Evolutionary conservation across 1,139 yeast species (phyloP).

Genomic region (Hemisphaericaspora lyxosophila): DNA sequence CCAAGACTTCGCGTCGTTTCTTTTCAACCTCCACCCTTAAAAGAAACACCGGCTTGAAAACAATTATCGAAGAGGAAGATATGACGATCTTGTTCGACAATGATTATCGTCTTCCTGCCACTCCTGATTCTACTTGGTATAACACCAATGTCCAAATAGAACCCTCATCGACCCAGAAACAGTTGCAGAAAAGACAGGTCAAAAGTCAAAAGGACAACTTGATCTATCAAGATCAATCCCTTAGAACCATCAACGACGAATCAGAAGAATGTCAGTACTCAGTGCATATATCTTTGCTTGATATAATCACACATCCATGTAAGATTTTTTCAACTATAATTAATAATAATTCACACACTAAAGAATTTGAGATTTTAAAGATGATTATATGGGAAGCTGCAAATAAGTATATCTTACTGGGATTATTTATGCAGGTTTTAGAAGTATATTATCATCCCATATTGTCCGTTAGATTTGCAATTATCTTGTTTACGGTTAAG

Average conservation of each 20-base stretch:
- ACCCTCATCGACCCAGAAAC: too few relatives aligned
- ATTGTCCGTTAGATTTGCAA: slow-evolving; percentile 10
- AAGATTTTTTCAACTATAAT: slow-evolving; percentile 11
- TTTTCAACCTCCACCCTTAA: slow-evolving; percentile 4
- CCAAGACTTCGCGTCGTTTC: slow-evolving; percentile 5
- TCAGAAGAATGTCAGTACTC: background rate
- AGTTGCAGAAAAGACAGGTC: slow-evolving; percentile 3
- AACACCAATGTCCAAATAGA: background rate
- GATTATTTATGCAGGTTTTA: slow-evolving; percentile 5
- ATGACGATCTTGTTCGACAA: background rate
- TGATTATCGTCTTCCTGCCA: background rate
- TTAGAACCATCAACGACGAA: background rate
- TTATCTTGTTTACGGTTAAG: slow-evolving; percentile 13
- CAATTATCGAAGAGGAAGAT: slow-evolving; percentile 15
- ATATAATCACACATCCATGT: slow-evolving; percentile 16
- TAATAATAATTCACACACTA: slow-evolving; percentile 8
- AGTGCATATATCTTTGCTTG: slow-evolving; percentile 10
- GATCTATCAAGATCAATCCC: too few relatives aligned
- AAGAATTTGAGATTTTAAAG: slow-evolving; percentile 12
- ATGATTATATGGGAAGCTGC: slow-evolving; percentile 19
- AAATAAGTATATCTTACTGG: slow-evolving; percentile 15
- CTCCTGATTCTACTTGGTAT: background rate
- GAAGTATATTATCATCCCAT: slow-evolving; percentile 11
- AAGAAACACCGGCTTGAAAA: slow-evolving; percentile 9
- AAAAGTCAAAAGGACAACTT: too few relatives aligned